Evolutionary conservation across 202 grass and related monocot genomes (phyloP).

Genomic region (Elaeis oleifera): DNA sequence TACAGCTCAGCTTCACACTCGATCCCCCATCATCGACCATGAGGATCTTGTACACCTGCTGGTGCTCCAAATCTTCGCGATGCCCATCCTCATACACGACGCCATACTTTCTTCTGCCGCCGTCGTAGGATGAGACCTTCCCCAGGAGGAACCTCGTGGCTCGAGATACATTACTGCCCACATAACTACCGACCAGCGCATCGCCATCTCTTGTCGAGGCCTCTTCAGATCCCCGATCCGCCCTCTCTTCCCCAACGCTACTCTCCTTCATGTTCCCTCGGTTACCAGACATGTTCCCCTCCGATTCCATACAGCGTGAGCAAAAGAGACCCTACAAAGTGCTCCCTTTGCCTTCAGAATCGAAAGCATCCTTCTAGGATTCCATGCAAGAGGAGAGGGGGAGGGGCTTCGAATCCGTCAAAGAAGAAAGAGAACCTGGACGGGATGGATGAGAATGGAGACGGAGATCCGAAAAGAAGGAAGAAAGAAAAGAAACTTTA

Average conservation of each 20-base stretch:
- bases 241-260: neutral
- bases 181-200: constrained; percentile 4
- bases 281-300: no score
- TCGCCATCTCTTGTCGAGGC: neutral
- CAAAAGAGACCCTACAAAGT: no score
- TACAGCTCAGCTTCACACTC: constrained; percentile 75
- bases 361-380: no score
- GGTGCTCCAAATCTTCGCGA: constrained; percentile 31
- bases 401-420: no score
- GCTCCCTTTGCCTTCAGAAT: no score
- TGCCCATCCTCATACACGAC: constrained; percentile 63
- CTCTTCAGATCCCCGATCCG: constrained; percentile 6
- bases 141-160: neutral
- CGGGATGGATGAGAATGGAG: no score
- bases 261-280: neutral
- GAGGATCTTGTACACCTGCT: constrained; percentile 35
- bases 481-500: no score
- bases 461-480: no score
- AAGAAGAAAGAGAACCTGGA: no score
- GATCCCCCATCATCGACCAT: constrained; percentile 29
- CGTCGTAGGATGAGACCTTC: constrained; percentile 30
- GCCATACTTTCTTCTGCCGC: constrained; percentile 12
- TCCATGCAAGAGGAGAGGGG: no score
- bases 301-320: no score
- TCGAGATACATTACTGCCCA: neutral